Evolutionary conservation across 805 yeast genomes (phyloP), one percentile per base, ranked within the genome.

Genomic region (Metschnikowia aberdeeniae): DNA sequence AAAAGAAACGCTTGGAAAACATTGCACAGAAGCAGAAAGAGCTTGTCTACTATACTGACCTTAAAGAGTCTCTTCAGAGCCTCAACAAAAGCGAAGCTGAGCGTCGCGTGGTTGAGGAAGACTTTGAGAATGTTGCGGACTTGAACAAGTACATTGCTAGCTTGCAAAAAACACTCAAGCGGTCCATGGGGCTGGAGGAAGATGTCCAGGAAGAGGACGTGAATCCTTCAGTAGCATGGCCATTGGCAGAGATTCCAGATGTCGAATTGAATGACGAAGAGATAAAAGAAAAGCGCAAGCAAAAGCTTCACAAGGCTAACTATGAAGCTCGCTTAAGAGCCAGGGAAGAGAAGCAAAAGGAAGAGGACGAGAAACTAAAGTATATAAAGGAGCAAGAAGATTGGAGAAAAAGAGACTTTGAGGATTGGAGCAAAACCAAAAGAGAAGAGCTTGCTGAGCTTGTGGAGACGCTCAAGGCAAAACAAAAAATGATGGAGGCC

Each of bases 271-370:
- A 76, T 33, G 89, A 84, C 32, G 95, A 86, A 5, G 86, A 86
- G 57, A 68, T 89, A 36, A 87, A 84, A 55, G 97, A 89, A 59
- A 93, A 93, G 64, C 76, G 96, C 40, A 81, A 81, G 46, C 98
- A 93, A 65, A 76, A 79, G 54, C 73, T 93, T 27, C 70, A 86
- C 67, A 88, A 89, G 57, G 92, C 95, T 5, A 89, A 87, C 56
- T 82, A 78, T 56, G 99, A 93, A 37, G 97, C 98, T 0, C 77
- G 98, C 49, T 78, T 79, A 62, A 77, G 90, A 37, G 87, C 89
- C 6, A 85, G 81, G 59, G 85, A 80, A 47, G 95, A 87, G 51
- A 92, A 89, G 56, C 77, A 76, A 47, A 75, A 75, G 33, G 89
- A 84, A 50, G 77, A 76, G 50, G 72, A 77, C 49, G 79, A 78